Base-by-base conservation (phyloP, 345 rosid species). In the Fremontodendron californicum region DNA sequence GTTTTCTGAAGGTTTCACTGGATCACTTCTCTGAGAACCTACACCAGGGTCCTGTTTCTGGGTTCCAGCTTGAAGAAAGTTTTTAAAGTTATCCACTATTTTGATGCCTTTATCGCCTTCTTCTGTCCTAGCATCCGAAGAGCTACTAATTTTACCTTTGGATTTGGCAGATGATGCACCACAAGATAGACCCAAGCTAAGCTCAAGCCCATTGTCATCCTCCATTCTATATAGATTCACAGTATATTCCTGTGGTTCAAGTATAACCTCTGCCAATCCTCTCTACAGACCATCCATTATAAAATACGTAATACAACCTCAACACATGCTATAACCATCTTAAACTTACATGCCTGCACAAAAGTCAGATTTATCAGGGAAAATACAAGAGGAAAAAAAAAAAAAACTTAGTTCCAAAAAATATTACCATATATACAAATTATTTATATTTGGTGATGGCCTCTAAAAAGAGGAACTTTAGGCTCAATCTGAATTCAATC, bases 181-280 rank as follows among this genome's bases (percentile, higher is more conserved):
- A 82, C 85, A 91, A 78, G 95, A 90, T 39, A 96, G 86, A 79
- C 97, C 99, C 87, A 96, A 89, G 85, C 99, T 91, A 70, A 96
- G 97, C 86, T 93, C 97, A 43, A 93, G 97, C 55, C 94, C 98
- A 81, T 86, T 91, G 63, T 92, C 97, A 48, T 93, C 96, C 57
- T 90, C 98, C 98, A 96, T 93, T 39, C 74, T 80, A 70, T 84
- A 45, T 37, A 29, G 65, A 40, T 74, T 25, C 9, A 76, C 19
- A 43, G 43, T 42, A 16, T 2, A 46, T 25, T 12, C 48, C 58
- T 45, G 11, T 3, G 4, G 37, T 39, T 61, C 40, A 23, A 61
- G 71, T 25, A 46, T 29, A 45, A 62, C 42, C 23, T 29, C 29
- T 42, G 23, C 37, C 25, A 54, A 73, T 27, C 63, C 51, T 37